Evolutionary conservation across 2,329 filamentous ascomycete genomes (phyloP), one percentile per base, ranked within the genome.

Genomic region (Didymellaceae sp.): DNA sequence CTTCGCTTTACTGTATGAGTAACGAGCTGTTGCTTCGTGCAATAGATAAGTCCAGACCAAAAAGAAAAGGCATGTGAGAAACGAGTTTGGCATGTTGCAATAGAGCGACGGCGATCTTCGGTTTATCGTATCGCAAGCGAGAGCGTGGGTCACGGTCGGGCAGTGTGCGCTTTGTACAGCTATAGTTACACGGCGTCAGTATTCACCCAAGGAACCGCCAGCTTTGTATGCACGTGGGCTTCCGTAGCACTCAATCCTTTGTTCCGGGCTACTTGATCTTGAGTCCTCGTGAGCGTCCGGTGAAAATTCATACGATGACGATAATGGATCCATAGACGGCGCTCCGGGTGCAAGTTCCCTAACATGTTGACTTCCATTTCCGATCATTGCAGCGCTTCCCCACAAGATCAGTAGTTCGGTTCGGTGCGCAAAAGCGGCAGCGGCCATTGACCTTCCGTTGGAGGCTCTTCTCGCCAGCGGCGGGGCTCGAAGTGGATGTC

Each of bases 191-290:
- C 41, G 21, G 28, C 47, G 41, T 51, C 13, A 21, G 9, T 14
- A 11, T 28, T 16, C 16, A 37, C 42, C 32, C 39, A 43, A 30
- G n/a, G 18, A 28, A 24, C 18, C 10, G 17, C 17, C 21, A 16
- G n/a, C 32, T 18, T 14, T 44, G 28, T 17, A n/a, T 17, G 47
- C 40, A 50, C 40, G 34, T 35, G 24, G 40, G 41, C 28, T 35
- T 45, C 45, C 40, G 40, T 28, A 33, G 34, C 40, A 37, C 17
- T n/a, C n/a, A n/a, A n/a, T n/a, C n/a, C n/a, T n/a, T n/a, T n/a
- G n/a, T n/a, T n/a, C n/a, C n/a, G n/a, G n/a, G n/a, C n/a, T n/a
- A n/a, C n/a, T n/a, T n/a, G n/a, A n/a, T n/a, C 6, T 18, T 16
- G 14, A 22, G 21, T 33, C 35, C 10, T 26, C 11, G 16, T 32